Evolutionary conservation across 148 eudicot species (phyloP).

Genomic region (Heliamphora exappendiculata): DNA sequence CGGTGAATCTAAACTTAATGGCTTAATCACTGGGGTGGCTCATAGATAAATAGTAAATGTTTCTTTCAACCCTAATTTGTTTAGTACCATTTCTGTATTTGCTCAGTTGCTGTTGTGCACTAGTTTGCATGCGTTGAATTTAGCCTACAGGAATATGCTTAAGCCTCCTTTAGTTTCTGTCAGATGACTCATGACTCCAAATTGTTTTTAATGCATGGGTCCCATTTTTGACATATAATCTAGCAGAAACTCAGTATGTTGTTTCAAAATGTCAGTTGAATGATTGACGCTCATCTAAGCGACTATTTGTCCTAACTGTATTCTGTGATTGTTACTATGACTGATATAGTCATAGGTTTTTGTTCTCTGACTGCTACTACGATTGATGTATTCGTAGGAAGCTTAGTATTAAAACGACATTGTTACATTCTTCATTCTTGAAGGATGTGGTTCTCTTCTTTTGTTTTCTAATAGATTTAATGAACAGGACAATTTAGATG

Average conservation of each 20-base stretch:
- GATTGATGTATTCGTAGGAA: background rate
- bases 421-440: background rate
- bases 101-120: background rate
- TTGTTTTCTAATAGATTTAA: constrained; percentile 7
- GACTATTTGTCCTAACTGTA: background rate
- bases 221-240: background rate
- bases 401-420: background rate
- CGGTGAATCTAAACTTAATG: no score
- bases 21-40: no score
- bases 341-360: background rate
- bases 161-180: background rate
- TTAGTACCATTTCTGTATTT: background rate
- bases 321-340: background rate
- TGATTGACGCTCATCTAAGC: background rate
- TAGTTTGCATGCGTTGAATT: background rate
- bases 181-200: background rate
- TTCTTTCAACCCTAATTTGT: no score
- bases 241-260: background rate
- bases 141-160: background rate
- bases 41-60: no score
- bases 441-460: background rate
- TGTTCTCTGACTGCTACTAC: background rate
- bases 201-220: background rate
- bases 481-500: constrained; percentile 45
- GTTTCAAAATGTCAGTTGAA: background rate